A percentile compares a stretch with the other conserved stretches of the same genome.
These are phyloP conservation scores for Sclerotinia nivalis DNA, from an alignment of 2,329 filamentous ascomycete species.

Conservation along the genomic window DNA sequence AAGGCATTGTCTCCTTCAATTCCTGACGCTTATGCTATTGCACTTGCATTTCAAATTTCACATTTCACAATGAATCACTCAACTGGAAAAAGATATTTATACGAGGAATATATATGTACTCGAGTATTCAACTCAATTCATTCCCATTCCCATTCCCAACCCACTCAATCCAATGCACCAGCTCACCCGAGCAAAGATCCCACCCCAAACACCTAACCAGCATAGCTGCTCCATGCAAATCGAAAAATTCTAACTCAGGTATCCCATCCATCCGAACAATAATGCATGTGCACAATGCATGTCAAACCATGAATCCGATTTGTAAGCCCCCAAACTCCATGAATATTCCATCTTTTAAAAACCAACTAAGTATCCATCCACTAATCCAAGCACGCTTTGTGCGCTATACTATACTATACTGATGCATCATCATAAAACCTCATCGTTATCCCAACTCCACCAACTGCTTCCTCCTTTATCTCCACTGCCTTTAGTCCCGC, in stretches of 20 bases:
- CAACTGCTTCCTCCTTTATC: not conserved
- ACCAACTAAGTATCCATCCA: not conserved
- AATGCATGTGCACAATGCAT: not conserved
- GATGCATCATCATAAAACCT: not conserved
- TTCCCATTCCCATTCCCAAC: not conserved
- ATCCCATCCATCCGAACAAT: slow-evolving; percentile 1
- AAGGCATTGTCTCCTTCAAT: not conserved
- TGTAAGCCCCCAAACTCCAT: not conserved
- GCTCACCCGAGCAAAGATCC: not conserved
- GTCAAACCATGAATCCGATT: not conserved
- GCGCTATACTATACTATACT: not conserved
- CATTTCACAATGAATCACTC: not conserved
- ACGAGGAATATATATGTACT: not conserved
- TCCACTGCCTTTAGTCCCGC: not conserved
- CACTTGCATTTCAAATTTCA: not conserved
- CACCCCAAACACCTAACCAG: not conserved
- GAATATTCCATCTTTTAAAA: slow-evolving; percentile 15
- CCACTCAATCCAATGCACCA: not conserved
- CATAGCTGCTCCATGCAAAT: not conserved
- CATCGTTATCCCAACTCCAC: slow-evolving; percentile 19
- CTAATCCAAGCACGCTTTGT: slow-evolving; percentile 2
- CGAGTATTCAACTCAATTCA: not conserved
- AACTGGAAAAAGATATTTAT: not conserved
- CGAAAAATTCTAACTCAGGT: not conserved
- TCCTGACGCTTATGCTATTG: not conserved